Percentiles rank a stretch among this genome's conserved stretches.
Evolutionary conservation across 2,329 filamentous ascomycete species (phyloP).

Genomic region (Fusarium longipes): DNA sequence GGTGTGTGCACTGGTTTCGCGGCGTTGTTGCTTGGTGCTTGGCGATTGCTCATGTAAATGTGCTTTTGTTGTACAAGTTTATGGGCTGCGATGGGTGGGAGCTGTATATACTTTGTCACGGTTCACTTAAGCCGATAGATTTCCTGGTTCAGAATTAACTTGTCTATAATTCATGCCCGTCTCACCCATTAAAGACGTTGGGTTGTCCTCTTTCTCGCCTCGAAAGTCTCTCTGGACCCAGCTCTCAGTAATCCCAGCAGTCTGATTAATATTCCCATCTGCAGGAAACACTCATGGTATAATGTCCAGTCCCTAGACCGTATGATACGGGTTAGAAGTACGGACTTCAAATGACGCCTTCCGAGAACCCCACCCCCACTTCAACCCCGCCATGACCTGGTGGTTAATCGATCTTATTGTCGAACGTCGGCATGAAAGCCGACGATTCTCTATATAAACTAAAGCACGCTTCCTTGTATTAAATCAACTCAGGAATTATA

Average conservation of each 20-base stretch:
- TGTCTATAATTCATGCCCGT: not conserved
- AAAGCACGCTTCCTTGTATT: not conserved
- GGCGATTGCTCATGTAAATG: constrained; percentile 73
- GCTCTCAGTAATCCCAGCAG: no score
- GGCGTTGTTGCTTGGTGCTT: constrained; percentile 74
- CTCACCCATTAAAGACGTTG: not conserved
- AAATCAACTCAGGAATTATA: not conserved
- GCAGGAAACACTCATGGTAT: not conserved
- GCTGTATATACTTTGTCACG: constrained; percentile 20
- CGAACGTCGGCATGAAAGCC: constrained; percentile 22
- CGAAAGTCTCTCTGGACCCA: no score
- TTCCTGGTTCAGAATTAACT: constrained; percentile 34
- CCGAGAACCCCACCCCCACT: constrained; percentile 26
- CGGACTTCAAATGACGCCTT: constrained; percentile 14
- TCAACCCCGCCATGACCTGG: constrained; percentile 20
- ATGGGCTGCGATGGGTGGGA: not conserved
- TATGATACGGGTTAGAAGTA: not conserved
- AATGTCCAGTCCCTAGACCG: not conserved
- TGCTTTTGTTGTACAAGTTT: not conserved
- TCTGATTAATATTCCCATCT: not conserved
- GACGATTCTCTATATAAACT: not conserved
- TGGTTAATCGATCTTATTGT: not conserved
- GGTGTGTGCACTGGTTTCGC: constrained; percentile 78
- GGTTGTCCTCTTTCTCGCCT: not conserved
- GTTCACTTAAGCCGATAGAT: constrained; percentile 40